Evolutionary conservation across 2,329 filamentous ascomycete genomes (phyloP).

Genomic region (Emmonsiellopsis sp.): DNA sequence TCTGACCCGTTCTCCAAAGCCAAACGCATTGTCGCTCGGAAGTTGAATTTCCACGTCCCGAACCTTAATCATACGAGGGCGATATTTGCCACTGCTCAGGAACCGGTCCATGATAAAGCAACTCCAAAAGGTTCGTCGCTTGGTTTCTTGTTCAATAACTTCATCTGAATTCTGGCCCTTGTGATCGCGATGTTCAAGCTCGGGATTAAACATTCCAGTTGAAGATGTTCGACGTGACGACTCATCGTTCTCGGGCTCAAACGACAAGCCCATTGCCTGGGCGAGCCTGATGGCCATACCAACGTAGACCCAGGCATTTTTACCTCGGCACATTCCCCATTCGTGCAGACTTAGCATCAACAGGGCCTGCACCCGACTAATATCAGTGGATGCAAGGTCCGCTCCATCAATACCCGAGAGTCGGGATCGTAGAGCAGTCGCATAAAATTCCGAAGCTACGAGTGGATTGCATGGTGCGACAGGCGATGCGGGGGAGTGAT

Average conservation of each 20-base stretch:
- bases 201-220: slow-evolving; percentile 15
- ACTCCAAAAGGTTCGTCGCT: slow-evolving; percentile 48
- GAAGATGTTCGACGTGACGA: slow-evolving; percentile 11
- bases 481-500: slow-evolving; percentile 38
- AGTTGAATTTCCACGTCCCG: slow-evolving; percentile 45
- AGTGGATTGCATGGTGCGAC: slow-evolving; percentile 38
- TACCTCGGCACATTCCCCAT: slow-evolving; percentile 47
- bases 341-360: slow-evolving; percentile 50
- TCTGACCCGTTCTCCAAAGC: slow-evolving; percentile 45
- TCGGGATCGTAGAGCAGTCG: slow-evolving; percentile 40
- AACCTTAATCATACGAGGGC: slow-evolving; percentile 43
- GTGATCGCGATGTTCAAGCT: slow-evolving; percentile 29
- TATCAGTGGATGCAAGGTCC: slow-evolving; percentile 31
- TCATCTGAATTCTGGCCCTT: slow-evolving; percentile 34
- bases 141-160: slow-evolving; percentile 45
- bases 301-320: slow-evolving; percentile 43
- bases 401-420: slow-evolving; percentile 36
- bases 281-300: slow-evolving; percentile 37
- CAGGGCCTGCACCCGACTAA: slow-evolving; percentile 44
- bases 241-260: slow-evolving; percentile 39
- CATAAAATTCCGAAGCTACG: slow-evolving; percentile 46
- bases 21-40: slow-evolving; percentile 47
- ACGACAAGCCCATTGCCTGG: slow-evolving; percentile 37
- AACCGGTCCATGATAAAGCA: slow-evolving; percentile 50
- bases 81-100: slow-evolving; percentile 44